Base-by-base conservation (phyloP, 2,329 filamentous ascomycete genomes). In the Cercospora zeina region DNA sequence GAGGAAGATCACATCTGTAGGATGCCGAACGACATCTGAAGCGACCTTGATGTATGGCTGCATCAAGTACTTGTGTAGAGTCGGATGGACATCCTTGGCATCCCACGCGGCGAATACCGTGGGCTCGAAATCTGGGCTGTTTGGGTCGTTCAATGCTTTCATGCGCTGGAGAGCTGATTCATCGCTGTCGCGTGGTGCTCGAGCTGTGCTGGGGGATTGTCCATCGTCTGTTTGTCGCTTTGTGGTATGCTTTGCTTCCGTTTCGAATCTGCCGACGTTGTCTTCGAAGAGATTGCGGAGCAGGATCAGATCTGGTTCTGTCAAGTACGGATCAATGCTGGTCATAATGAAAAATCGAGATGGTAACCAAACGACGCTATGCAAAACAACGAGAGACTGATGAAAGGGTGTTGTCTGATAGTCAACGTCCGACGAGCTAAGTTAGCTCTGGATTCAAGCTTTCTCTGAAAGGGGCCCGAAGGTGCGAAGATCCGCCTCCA, bases 1-100 rank as follows among this genome's bases (percentile, higher is more conserved):
- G 60, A 93, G 75, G 81, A 93, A 90, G 51, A 92, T 84, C 16
- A 93, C 88, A 72, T 93, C 90, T 0, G 88, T 89, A 59, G 85
- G 81, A 62, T 84, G 78, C 13, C 89, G 86, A 9, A 89, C 87
- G 21, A 87, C 74, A 2, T 72, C 75, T 45, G 79, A 79, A 1
- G 84, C 88, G 70, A 81, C 76, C 13, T 76, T 73, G 53, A 87
- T 77, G 72, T 90, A 91, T 0, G 86, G 84, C 42, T 81, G 77
- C 16, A 90, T 76, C 1, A 88, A 27, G 64, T 81, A 80, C 42
- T 76, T 75, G 71, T 83, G 76, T 50, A 84, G 42, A n/a, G 73
- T 57, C 0, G 67, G 62, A 4, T 77, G 74, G 21, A 84, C 75
- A 61, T 81, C 74, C 34, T 78, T 75, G 31, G 78, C 75, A 67